A percentile compares a stretch with the other conserved stretches of the same genome.
Conservation (phyloP, 495 filamentous ascomycete genomes). For the Arthonia radiata region DNA sequence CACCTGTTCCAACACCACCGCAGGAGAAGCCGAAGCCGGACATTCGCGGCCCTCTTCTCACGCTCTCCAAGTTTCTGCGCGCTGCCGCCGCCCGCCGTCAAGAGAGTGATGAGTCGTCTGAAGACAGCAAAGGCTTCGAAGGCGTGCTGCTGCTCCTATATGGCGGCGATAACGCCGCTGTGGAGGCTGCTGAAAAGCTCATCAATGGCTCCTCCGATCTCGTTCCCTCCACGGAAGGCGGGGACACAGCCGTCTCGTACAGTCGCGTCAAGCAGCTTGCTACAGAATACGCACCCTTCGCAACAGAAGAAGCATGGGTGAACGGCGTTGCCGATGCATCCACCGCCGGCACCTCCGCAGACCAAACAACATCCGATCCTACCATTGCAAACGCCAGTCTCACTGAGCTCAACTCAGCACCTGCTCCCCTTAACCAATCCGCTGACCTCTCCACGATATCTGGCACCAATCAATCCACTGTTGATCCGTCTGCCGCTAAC, state of each 20-base stretch:
- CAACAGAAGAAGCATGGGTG: slow-evolving; percentile 17
- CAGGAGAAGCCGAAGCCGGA: too few species aligned
- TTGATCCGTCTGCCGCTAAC: slow-evolving; percentile 34
- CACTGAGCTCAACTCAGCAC: slow-evolving; percentile 37
- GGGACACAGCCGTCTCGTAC: slow-evolving; percentile 52
- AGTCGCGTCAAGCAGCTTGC: slow-evolving; percentile 37
- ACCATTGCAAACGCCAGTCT: slow-evolving; percentile 52
- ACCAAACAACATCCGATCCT: slow-evolving; percentile 34
- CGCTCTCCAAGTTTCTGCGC: slow-evolving; percentile 56
- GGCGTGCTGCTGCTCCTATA: slow-evolving; percentile 75
- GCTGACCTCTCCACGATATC: slow-evolving; percentile 16
- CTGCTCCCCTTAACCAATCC: slow-evolving; percentile 8
- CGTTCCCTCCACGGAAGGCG: slow-evolving; percentile 36
- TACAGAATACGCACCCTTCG: slow-evolving; percentile 23
- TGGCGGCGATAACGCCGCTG: slow-evolving; percentile 56
- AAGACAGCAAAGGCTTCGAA: slow-evolving; percentile 72
- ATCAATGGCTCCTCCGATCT: slow-evolving; percentile 58
- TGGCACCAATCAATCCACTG: slow-evolving; percentile 9
- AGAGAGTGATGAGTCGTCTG: slow-evolving; percentile 30
- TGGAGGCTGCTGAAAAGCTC: slow-evolving; percentile 61
- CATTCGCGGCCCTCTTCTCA: slow-evolving; percentile 29
- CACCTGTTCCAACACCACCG: too few species aligned
- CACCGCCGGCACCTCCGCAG: slow-evolving; percentile 9
- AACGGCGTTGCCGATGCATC: slow-evolving; percentile 19
- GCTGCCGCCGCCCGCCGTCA: slow-evolving; percentile 29